Conservation (phyloP, 305 asterid genomes). For the Fraxinus floribunda region DNA sequence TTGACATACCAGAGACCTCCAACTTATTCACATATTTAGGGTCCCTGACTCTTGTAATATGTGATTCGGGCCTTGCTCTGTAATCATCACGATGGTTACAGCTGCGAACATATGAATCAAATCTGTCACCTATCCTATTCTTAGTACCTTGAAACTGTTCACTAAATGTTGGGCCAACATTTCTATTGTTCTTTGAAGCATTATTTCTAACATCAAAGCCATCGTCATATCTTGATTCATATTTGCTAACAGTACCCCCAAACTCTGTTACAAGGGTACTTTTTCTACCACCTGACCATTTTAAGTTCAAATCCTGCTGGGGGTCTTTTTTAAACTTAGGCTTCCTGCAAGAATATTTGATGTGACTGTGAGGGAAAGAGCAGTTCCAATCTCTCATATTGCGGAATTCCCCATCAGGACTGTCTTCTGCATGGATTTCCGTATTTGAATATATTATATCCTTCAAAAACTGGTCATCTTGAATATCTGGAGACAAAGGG, state of each 20-base stretch:
- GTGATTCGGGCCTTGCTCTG: constrained; percentile 52
- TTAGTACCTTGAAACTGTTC: constrained; percentile 53
- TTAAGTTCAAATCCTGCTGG: constrained; percentile 47
- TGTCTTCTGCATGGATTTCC: constrained; percentile 53
- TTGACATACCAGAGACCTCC: constrained; percentile 56
- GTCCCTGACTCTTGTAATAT: constrained; percentile 36
- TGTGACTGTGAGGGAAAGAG: constrained; percentile 39
- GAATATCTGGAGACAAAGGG: constrained; percentile 55
- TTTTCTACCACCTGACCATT: constrained; percentile 61
- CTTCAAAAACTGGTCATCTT: constrained; percentile 47
- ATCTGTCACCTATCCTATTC: constrained; percentile 46
- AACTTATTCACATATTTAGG: constrained; percentile 45
- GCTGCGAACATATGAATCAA: constrained; percentile 56
- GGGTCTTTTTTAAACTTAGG: constrained; percentile 51
- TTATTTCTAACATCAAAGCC: constrained; percentile 49
- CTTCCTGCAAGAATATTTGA: constrained; percentile 62
- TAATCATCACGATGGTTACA: constrained; percentile 59
- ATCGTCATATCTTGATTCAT: constrained; percentile 53
- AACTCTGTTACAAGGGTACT: constrained; percentile 43
- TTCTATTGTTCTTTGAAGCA: constrained; percentile 50
- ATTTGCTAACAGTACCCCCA: constrained; percentile 39
- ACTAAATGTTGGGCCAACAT: constrained; percentile 47
- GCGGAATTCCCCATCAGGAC: constrained; percentile 41
- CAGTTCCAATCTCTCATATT: constrained; percentile 42
- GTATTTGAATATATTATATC: constrained; percentile 41